Evolutionary conservation across 805 yeast genomes (phyloP), one percentile per base, ranked within the genome.

Genomic region (Starmera dryadoides): DNA sequence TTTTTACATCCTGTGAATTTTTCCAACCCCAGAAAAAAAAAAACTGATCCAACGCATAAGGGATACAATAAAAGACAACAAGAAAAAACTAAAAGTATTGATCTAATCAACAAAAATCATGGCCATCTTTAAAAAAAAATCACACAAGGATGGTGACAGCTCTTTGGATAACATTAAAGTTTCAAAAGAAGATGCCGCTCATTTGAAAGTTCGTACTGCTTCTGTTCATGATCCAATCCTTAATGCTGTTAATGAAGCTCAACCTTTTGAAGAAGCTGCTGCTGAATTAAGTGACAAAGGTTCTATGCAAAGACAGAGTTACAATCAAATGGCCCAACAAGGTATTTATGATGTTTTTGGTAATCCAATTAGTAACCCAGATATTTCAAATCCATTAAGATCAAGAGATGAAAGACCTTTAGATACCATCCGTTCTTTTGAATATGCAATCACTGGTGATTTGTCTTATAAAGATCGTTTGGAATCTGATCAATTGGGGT

Each of bases 321-420:
- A 50, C 15, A 35, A 41, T 36, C 63, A 43, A 30, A 44, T 44
- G 43, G 73, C 77, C 31, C 77, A 74, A 22, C 68, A 74, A 35
- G 79, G 79, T 22, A 55, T 79, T 52, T 76, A 75, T 49, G 99
- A 93, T 59, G 79, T 86, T 33, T 91, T 89, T 60, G 99, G 99
- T 17, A 75, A 75, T 42, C 77, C 81, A 6, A 93, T 93, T 53
- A 57, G 56, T 3, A 77, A 77, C 46, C 85, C 94, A 7, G 99
- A 93, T 59, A 71, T 83, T 49, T 86, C 95, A 30, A 93, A 93
- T 58, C 99, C 99, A 22, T 81, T 96, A 6, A 75, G 99, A 54
- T 65, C 84, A 17, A 77, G 98, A 62, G 91, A 89, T 60, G 99
- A 93, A 64, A 77, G 99, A 54, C 99, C 99, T 4, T 67, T 93